Base-by-base conservation (phyloP, 257 asterid species). In the Orobanche coerulescens region DNA sequence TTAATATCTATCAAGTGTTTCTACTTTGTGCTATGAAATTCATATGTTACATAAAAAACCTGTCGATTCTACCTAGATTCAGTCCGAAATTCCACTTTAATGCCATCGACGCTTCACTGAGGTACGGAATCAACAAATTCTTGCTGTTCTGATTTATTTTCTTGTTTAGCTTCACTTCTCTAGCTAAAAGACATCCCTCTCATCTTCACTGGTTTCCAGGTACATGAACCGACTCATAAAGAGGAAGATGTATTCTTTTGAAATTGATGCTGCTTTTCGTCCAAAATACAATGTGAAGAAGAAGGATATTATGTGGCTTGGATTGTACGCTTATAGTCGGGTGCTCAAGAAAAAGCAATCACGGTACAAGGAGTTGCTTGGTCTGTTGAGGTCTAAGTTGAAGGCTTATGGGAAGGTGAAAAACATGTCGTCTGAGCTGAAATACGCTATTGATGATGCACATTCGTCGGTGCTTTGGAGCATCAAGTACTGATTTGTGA, bases 21-120 rank as follows among this genome's bases (percentile, higher is more conserved):
- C 77, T 91, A 33, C 78, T 91, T 1, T 83, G 94, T 66, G 94
- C 93, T 61, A 88, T 91, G 98, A 91, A 91, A 76, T 85, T 88
- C 75, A 58, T 84, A 34, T 84, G 83, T 53, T 76, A 88, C 48
- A 54, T 84, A 58, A 65, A 77, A 40, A 67, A 58, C 58, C 61
- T 88, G 67, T 77, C 93, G 13, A 48, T 74, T 58, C 30, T 73
- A 13, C 78, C 77, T 16, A 70, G 69, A 64, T 75, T 91, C 73
- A 58, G 67, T 58, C 75, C 83, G n/a, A 63, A 65, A 9, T 84
- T 77, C 68, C 72, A 58, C 53, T 5, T 71, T 34, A 65, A 68
- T 15, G 79, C 81, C 50, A 71, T 91, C 22, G 62, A 26, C 39
- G 46, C 73, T 6, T 81, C 95, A 53, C 36, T 91, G 70, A 84